Evolutionary conservation across 176 grass and related monocot species (phyloP).

Genomic region (Secale cereale): DNA sequence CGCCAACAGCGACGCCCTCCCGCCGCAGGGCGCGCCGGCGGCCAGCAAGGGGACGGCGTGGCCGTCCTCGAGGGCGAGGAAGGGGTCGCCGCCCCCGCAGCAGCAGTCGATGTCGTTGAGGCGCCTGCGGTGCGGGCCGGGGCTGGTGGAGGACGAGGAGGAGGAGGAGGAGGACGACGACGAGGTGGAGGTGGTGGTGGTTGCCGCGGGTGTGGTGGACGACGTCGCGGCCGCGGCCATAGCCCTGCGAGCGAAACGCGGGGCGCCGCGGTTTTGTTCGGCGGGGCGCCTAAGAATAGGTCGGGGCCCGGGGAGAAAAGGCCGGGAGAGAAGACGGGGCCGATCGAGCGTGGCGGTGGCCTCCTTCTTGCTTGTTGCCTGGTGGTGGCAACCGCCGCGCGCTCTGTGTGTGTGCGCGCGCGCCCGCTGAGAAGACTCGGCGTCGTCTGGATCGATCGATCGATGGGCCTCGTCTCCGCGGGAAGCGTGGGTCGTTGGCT

Average conservation of each 20-base stretch:
- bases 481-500: neutral
- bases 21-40: neutral
- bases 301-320: conserved; percentile 54
- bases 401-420: neutral
- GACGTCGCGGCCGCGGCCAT: conserved; percentile 39
- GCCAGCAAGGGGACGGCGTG: neutral
- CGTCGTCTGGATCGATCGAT: neutral
- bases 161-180: neutral
- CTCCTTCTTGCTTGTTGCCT: neutral
- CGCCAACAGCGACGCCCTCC: conserved; percentile 10
- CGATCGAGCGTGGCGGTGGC: neutral
- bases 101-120: conserved; percentile 37
- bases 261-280: conserved; percentile 25
- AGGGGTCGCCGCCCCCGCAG: neutral
- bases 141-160: conserved; percentile 4
- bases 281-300: conserved; percentile 45
- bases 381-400: neutral
- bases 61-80: conserved; percentile 11
- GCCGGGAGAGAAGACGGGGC: conserved; percentile 55
- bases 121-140: conserved; percentile 51
- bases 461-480: neutral
- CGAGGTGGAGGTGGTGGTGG: neutral
- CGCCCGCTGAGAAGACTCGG: neutral
- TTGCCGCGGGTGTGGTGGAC: neutral
- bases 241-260: conserved; percentile 5